These are phyloP conservation scores for Russula compacta DNA, from an alignment of 768 basidiomycete genomes.

Conservation along the genomic window DNA sequence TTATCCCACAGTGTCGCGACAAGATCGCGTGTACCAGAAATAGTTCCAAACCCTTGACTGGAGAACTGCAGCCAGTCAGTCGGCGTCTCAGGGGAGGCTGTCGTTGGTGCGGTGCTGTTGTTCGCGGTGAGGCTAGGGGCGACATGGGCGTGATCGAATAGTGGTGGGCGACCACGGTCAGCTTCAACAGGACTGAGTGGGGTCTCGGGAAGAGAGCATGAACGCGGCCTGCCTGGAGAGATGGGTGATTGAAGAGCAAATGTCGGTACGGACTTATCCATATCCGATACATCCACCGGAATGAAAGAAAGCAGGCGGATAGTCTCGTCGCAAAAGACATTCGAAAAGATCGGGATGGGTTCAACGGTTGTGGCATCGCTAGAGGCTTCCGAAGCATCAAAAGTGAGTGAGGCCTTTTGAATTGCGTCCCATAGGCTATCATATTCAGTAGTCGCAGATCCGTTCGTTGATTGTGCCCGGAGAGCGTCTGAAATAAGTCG, in stretches of 20 bases:
- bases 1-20: constrained; percentile 49
- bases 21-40: constrained; percentile 36
- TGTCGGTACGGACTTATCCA: constrained; percentile 22
- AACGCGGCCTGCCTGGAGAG: constrained; percentile 21
- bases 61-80: constrained; percentile 66
- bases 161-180: constrained; percentile 6
- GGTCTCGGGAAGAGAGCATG: constrained; percentile 9
- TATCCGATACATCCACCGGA: constrained; percentile 33
- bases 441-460: constrained; percentile 29
- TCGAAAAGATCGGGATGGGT: constrained; percentile 33
- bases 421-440: constrained; percentile 47
- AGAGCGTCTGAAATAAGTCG: constrained; percentile 58
- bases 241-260: constrained; percentile 28
- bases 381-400: constrained; percentile 22
- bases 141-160: background rate
- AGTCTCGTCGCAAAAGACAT: constrained; percentile 64
- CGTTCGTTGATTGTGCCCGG: constrained; percentile 28
- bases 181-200: background rate
- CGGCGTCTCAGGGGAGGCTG: constrained; percentile 25
- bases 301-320: constrained; percentile 42
- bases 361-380: constrained; percentile 24
- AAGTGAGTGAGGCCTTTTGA: constrained; percentile 27
- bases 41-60: constrained; percentile 45
- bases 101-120: constrained; percentile 25
- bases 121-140: constrained; percentile 23